A percentile compares a stretch with the other conserved stretches of the same genome.
These are phyloP conservation scores for Aspergillus sp. DNA, from an alignment of 2,329 filamentous ascomycete species.

Conservation along the genomic window DNA sequence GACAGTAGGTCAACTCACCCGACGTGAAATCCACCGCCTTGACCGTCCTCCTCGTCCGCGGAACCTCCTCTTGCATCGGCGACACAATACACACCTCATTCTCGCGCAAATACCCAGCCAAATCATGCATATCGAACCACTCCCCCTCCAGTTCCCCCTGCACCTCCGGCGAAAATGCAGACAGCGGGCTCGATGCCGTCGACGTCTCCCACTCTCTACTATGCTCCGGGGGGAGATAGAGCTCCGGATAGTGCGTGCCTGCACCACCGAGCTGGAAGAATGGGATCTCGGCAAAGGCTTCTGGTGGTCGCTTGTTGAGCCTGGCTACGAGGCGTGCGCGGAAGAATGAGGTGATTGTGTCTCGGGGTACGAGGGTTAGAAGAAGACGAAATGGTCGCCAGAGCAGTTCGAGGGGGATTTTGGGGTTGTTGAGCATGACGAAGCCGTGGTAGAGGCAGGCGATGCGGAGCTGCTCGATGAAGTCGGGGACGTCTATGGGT, in stretches of 20 bases:
- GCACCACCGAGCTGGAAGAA: slow-evolving; percentile 13
- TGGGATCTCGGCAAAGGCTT: slow-evolving; percentile 1
- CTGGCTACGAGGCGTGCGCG: not conserved
- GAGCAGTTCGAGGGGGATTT: slow-evolving; percentile 8
- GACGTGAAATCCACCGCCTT: not conserved
- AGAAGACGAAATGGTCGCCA: slow-evolving; percentile 18
- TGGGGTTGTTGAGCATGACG: slow-evolving; percentile 3
- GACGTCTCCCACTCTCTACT: not conserved
- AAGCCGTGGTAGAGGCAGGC: slow-evolving; percentile 6
- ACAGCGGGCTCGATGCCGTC: not conserved
- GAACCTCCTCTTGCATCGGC: not conserved
- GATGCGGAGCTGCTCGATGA: slow-evolving; percentile 10
- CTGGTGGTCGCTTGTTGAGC: not conserved
- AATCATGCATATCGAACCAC: slow-evolving; percentile 23
- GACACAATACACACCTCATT: slow-evolving; percentile 13
- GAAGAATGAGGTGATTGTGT: slow-evolving; percentile 5
- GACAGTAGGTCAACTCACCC: not conserved
- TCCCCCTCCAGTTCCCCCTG: slow-evolving; percentile 17
- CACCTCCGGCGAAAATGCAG: slow-evolving; percentile 11
- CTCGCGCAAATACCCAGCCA: slow-evolving; percentile 18
- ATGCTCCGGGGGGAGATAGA: not conserved
- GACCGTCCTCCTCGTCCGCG: not conserved
- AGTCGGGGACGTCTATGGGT: not conserved
- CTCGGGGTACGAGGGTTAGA: not conserved
- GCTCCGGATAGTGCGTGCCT: slow-evolving; percentile 19